phyloP scores from a whole-genome alignment of 2,329 filamentous ascomycete species.

The Penicillium sp. region DNA sequence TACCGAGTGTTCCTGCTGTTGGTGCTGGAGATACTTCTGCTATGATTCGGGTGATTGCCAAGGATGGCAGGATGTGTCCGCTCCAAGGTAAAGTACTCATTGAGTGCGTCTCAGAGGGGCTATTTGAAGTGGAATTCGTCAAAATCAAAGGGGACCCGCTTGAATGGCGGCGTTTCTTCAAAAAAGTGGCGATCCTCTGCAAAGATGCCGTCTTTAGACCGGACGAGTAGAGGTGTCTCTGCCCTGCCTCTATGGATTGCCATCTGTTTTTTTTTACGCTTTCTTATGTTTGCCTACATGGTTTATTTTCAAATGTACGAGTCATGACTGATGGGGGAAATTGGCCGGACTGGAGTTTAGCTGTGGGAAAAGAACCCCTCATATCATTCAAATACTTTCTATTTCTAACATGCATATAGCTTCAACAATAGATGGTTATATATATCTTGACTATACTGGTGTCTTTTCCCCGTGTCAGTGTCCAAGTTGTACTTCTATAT shows the following conservation, averaged over 20 bases:
- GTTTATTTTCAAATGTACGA: slow-evolving; percentile 7
- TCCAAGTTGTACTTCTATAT: too few species aligned
- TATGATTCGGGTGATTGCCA: slow-evolving; percentile 70
- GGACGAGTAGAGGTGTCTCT: slow-evolving; percentile 33
- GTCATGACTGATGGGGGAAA: slow-evolving; percentile 8
- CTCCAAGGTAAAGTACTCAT: slow-evolving; percentile 46
- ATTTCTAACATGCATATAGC: slow-evolving; percentile 1
- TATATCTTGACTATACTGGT: neutral
- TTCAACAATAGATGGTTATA: neutral
- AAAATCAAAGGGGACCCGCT: slow-evolving; percentile 95
- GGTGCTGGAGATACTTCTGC: slow-evolving; percentile 53
- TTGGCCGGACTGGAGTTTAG: slow-evolving; percentile 6
- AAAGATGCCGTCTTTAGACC: slow-evolving; percentile 76
- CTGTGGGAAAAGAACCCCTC: neutral
- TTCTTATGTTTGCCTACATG: slow-evolving; percentile 4
- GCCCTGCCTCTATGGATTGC: neutral
- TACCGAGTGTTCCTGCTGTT: slow-evolving; percentile 50
- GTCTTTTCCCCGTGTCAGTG: too few species aligned
- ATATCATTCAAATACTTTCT: neutral
- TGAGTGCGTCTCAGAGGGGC: slow-evolving; percentile 52
- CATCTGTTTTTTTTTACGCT: neutral
- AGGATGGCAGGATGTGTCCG: slow-evolving; percentile 52
- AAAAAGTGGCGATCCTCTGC: slow-evolving; percentile 84
- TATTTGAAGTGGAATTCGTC: slow-evolving; percentile 84
- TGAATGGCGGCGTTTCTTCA: slow-evolving; percentile 96